Conservation (phyloP, 1,284 basidiomycete species). For the Tetrapyrgos nigripes region DNA sequence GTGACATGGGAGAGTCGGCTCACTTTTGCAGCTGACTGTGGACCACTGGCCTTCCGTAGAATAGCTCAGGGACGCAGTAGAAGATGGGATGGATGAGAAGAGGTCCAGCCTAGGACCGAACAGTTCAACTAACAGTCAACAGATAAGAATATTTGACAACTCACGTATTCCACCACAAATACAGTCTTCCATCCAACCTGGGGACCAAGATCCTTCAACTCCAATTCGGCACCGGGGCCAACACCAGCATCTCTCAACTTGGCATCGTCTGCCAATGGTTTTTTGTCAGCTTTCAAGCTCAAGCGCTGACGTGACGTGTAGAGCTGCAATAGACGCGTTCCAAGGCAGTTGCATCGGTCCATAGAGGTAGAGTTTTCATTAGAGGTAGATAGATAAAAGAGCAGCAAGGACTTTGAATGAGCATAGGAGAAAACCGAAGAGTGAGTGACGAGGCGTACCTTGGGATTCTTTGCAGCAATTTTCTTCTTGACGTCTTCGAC, state of each 20-base stretch:
- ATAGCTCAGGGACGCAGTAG: constrained; percentile 72
- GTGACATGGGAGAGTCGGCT: constrained; percentile 19
- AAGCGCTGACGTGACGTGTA: constrained; percentile 77
- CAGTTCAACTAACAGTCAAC: not conserved
- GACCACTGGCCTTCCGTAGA: constrained; percentile 73
- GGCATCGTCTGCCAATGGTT: constrained; percentile 67
- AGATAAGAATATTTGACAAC: constrained; percentile 36
- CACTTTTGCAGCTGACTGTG: constrained; percentile 85
- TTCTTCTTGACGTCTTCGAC: constrained; percentile 67
- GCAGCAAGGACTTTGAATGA: not conserved
- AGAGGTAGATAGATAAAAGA: not conserved
- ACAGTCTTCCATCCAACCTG: constrained; percentile 89
- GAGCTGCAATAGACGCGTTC: constrained; percentile 55
- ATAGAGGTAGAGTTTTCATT: not conserved
- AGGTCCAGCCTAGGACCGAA: constrained; percentile 83
- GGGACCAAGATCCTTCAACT: constrained; percentile 88
- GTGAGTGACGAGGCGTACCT: constrained; percentile 47
- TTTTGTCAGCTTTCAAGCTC: constrained; percentile 64
- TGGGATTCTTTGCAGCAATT: constrained; percentile 61
- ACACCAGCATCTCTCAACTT: constrained; percentile 66
- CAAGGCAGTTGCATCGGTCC: not conserved
- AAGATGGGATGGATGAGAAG: constrained; percentile 91
- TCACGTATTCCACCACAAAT: constrained; percentile 91
- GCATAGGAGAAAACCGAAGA: not conserved
- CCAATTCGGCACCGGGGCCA: constrained; percentile 62